Conservation (phyloP, 306 rosid genomes). For the Lupinus albus region DNA sequence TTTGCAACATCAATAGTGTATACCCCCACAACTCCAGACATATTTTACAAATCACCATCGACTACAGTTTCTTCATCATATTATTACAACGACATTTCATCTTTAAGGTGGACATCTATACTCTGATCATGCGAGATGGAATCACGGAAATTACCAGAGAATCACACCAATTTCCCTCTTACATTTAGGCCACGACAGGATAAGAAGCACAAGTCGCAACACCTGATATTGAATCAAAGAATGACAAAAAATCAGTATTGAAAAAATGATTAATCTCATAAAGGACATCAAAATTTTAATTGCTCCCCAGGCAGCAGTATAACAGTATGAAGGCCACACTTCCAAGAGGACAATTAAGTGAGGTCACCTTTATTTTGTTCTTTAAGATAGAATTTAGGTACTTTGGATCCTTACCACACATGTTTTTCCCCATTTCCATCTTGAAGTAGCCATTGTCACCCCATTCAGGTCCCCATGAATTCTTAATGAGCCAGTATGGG, state of each 20-base stretch:
- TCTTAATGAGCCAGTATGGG: constrained; percentile 89
- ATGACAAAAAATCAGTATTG: constrained; percentile 16
- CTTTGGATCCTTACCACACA: constrained; percentile 77
- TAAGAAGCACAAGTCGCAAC: constrained; percentile 94
- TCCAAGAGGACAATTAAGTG: neutral
- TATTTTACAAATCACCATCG: constrained; percentile 40
- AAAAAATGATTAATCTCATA: constrained; percentile 20
- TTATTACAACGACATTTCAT: constrained; percentile 30
- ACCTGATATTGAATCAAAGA: constrained; percentile 57
- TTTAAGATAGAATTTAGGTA: constrained; percentile 7
- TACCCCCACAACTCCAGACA: constrained; percentile 2
- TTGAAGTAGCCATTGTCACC: constrained; percentile 93
- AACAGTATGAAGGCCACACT: constrained; percentile 24
- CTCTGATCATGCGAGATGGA: constrained; percentile 17
- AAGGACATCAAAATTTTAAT: constrained; percentile 5
- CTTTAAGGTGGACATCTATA: constrained; percentile 24
- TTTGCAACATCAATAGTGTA: constrained; percentile 11
- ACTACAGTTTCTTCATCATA: constrained; percentile 25
- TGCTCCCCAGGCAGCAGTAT: neutral
- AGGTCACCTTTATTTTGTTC: constrained; percentile 1
- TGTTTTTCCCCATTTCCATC: constrained; percentile 93
- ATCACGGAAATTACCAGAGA: constrained; percentile 17
- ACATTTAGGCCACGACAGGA: constrained; percentile 64
- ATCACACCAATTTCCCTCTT: constrained; percentile 26
- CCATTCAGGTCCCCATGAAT: constrained; percentile 89